Evolutionary conservation across 2,329 filamentous ascomycete species (phyloP), one percentile per base, ranked within the genome.

Genomic region (Monilinia laxa): DNA sequence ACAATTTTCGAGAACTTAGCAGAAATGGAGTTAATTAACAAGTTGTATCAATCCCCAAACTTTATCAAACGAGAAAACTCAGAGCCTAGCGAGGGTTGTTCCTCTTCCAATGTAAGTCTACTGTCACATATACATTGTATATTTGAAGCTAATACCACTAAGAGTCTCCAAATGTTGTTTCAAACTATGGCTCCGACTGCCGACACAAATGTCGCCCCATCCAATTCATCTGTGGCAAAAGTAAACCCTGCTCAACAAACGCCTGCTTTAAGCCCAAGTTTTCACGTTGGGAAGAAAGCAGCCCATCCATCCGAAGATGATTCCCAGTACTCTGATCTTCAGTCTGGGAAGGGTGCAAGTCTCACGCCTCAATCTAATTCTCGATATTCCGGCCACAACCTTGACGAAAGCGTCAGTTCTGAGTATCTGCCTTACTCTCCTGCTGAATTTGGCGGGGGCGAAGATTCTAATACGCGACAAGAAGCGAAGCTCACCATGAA

Each of bases 91-190:
- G 5, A 47, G 3, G 6, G 25, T 10, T 4, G 3, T 10, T 47
- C 40, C 2, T 11, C 4, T 20, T 5, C 23, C 3, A 16, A 10
- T 4, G 42, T 47, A 31, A 47, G 40, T 47, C 28, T 0, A n/a
- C 11, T 2, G 6, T 12, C 6, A 4, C 5, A 4, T n/a, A 1
- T n/a, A 10, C 1, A 7, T 10, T 18, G 42, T n/a, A 31, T 3
- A 5, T 0, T 59, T 18, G 18, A 47, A 35, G 25, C 40, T 59
- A 14, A 59, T n/a, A 23, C 11, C 35, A 11, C 20, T 14, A 2
- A 59, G 57, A 0, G 6, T 2, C 14, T 12, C 28, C 14, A 35
- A 2, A 12, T 12, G 2, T 0, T 20, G 9, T 2, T 16, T 12
- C 12, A 1, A 14, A 6, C 28, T 28, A 9, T 20, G 45, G 16